These are phyloP conservation scores for Debaryomycetaceae sp. DNA, from an alignment of 1,139 yeast species.

Conservation along the genomic window DNA sequence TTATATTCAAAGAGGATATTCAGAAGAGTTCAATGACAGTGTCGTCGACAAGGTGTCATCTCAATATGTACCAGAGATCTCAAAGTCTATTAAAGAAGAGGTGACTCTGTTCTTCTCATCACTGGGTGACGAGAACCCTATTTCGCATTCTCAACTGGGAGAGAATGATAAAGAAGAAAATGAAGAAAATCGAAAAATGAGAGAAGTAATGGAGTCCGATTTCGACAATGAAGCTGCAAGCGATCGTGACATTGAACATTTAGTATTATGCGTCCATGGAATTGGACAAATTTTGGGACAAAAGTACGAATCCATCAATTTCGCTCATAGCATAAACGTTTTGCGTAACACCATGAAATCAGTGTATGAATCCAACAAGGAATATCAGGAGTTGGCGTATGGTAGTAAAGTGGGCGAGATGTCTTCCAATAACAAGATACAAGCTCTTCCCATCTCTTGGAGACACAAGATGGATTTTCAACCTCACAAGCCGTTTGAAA, in stretches of 20 bases:
- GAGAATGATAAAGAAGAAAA: slow-evolving; percentile 10
- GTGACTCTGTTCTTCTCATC: slow-evolving; percentile 18
- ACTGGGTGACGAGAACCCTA: slow-evolving; percentile 9
- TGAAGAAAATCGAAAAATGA: slow-evolving; percentile 23
- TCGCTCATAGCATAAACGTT: slow-evolving; percentile 78
- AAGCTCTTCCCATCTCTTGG: slow-evolving; percentile 79
- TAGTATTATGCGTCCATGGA: slow-evolving; percentile 86
- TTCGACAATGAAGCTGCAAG: slow-evolving; percentile 39
- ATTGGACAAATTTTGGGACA: slow-evolving; percentile 88
- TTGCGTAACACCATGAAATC: slow-evolving; percentile 62
- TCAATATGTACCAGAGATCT: slow-evolving; percentile 19
- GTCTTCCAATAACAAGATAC: slow-evolving; percentile 54
- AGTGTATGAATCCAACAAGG: slow-evolving; percentile 47
- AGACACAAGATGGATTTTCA: slow-evolving; percentile 64
- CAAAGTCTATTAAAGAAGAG: slow-evolving; percentile 33
- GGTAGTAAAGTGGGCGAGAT: slow-evolving; percentile 12
- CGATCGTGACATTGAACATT: slow-evolving; percentile 66
- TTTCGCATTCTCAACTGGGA: slow-evolving; percentile 8
- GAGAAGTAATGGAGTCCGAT: slow-evolving; percentile 51
- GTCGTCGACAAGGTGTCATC: slow-evolving; percentile 16
- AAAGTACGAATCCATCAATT: slow-evolving; percentile 76
- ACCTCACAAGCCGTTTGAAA: slow-evolving; percentile 38
- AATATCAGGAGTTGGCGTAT: slow-evolving; percentile 38
- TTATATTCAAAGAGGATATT: slow-evolving; percentile 37
- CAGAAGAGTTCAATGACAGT: slow-evolving; percentile 25